Conservation (phyloP, 2,329 filamentous ascomycete species). For the Apiospora saccharicola region DNA sequence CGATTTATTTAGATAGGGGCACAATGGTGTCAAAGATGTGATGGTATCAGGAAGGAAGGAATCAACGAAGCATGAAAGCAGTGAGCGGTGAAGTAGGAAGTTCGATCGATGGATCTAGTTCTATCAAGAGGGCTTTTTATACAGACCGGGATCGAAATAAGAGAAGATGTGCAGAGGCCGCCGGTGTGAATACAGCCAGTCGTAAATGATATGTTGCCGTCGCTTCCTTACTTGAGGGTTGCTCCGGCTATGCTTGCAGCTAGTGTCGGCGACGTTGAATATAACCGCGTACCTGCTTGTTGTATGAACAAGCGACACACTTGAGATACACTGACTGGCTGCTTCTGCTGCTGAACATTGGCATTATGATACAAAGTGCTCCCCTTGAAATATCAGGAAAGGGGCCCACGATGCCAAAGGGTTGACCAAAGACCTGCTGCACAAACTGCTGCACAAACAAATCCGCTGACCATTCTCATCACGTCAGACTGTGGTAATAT, state of each 20-base stretch:
- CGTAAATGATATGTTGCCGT: background rate
- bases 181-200: background rate
- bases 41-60: background rate
- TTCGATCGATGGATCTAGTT: background rate
- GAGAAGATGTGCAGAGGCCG: background rate
- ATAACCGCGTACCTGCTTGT: background rate
- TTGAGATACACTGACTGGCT: background rate
- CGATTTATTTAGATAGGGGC: no score
- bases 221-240: background rate
- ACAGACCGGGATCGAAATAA: background rate
- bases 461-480: background rate
- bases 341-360: background rate
- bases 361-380: accelerated
- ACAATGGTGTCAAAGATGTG: background rate
- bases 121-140: background rate
- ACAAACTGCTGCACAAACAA: background rate
- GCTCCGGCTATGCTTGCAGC: background rate
- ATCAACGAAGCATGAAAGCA: background rate
- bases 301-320: no score
- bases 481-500: background rate
- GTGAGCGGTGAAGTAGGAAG: background rate
- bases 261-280: background rate
- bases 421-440: background rate
- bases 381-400: background rate
- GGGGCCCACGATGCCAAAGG: background rate